Conservation (phyloP, 2,329 filamentous ascomycete genomes). For the Penicillium sp. region DNA sequence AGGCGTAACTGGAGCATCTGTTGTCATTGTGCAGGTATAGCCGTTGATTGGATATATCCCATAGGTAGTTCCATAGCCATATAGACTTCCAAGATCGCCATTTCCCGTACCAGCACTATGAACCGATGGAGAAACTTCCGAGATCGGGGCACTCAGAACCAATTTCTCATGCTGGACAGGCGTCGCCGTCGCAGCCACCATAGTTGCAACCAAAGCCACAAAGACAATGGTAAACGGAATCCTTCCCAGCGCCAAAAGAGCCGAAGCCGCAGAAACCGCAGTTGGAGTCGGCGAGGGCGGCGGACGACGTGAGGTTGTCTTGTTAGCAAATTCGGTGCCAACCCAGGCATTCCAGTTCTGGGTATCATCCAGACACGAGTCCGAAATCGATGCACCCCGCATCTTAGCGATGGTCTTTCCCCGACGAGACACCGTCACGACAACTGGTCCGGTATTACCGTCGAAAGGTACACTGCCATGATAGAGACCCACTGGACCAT, state of each 20-base stretch:
- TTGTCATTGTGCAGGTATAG: background rate
- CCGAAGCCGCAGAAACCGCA: background rate
- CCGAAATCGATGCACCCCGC: slow-evolving; percentile 1
- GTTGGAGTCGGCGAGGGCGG: background rate
- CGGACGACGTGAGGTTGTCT: background rate
- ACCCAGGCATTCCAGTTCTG: slow-evolving; percentile 11
- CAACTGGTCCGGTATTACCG: slow-evolving; percentile 1
- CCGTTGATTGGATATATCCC: background rate
- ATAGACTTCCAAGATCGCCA: background rate
- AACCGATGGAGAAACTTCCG: background rate
- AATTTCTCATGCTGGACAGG: background rate
- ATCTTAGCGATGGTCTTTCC: slow-evolving; percentile 2
- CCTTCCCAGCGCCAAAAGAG: background rate
- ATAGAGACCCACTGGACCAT: background rate
- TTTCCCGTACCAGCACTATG: background rate
- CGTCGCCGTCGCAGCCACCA: background rate
- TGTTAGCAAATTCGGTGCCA: slow-evolving; percentile 3
- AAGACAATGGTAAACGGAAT: slow-evolving; percentile 1
- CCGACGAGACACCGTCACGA: slow-evolving; percentile 3
- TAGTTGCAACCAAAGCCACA: slow-evolving; percentile 4
- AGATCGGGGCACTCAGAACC: background rate
- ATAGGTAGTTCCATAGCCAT: background rate
- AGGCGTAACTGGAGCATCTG: background rate
- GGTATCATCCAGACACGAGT: background rate
- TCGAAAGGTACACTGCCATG: slow-evolving; percentile 7